Base-by-base conservation (phyloP, 2,329 filamentous ascomycete species). In the Xylariaceae sp. region DNA sequence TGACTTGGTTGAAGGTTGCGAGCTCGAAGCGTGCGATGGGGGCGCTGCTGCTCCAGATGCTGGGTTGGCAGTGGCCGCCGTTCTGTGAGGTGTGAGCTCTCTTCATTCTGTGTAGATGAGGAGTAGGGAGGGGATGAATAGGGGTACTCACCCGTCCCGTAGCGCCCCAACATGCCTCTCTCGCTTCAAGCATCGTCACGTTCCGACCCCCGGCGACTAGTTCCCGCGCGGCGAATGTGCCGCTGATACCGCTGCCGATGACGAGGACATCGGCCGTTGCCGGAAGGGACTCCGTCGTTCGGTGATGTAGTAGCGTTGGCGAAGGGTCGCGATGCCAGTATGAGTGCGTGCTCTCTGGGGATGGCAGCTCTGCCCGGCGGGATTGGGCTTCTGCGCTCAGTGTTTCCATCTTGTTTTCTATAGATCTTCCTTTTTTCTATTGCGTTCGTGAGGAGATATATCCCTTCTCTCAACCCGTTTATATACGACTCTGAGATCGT, bases 91-190 rank as follows among this genome's bases (percentile, higher is more conserved):
- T n/a, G 48, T 51, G 35, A n/a, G 42, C 48, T 48, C 5, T 47
- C 47, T n/a, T 45, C 11, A 15, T n/a, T 51, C 45, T 23, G 8
- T 35, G 23, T 13, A 11, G 5, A 7, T n/a, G 8, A 17, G 8
- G 13, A n/a, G 11, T 17, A 9, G 34, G 8, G 15, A 13, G 42
- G 5, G 13, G 4, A 45, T 45, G 13, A 60, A 30, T 59, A 4
- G 34, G 47, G 23, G 52, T 51, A 78, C 84, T 78, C 69, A 89
- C 87, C 69, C 89, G 76, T n/a, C 89, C 89, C 1, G 89, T 93
- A n/a, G 89, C 89, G 15, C 89, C 89, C 83, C 84, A 92, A 69
- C 89, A 92, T 3, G 86, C 88, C 76, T 92, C 89, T 67, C 89
- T 80, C 11, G 89, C 89, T 74, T 93, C 89, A 4, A 93, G 78